A percentile compares a stretch with the other conserved stretches of the same genome.
Conservation (phyloP, 768 basidiomycete species). For the Gyrodon lividus region DNA sequence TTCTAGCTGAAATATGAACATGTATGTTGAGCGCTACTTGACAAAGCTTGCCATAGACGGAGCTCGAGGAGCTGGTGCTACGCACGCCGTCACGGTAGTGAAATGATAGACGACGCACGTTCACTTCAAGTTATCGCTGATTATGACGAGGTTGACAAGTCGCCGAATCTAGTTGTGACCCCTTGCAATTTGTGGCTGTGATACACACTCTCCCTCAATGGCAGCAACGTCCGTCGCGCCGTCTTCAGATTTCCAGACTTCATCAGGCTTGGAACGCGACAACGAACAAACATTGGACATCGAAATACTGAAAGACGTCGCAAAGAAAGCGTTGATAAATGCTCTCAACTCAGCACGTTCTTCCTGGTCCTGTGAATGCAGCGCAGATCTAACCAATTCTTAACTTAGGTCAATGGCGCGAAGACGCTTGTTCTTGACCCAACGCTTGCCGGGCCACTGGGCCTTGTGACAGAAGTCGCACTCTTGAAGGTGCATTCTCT, state of each 20-base stretch:
- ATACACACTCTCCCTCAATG: slow-evolving; percentile 14
- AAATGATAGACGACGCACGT: not conserved
- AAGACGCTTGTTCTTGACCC: slow-evolving; percentile 97
- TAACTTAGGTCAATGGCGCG: slow-evolving; percentile 77
- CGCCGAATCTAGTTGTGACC: not conserved
- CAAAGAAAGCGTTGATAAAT: slow-evolving; percentile 78
- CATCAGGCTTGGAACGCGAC: slow-evolving; percentile 33
- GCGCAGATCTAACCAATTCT: slow-evolving; percentile 7
- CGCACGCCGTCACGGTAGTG: too few species aligned
- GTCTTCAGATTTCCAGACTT: slow-evolving; percentile 38
- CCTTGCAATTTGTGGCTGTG: slow-evolving; percentile 33
- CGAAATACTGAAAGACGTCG: slow-evolving; percentile 71
- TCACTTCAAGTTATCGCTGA: not conserved
- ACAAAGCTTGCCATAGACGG: not conserved
- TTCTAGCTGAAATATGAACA: not conserved
- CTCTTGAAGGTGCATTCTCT: slow-evolving; percentile 70
- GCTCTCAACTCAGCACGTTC: slow-evolving; percentile 72
- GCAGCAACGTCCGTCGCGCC: slow-evolving; percentile 26
- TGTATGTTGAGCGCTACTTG: not conserved
- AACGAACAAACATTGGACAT: slow-evolving; percentile 52
- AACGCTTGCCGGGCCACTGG: slow-evolving; percentile 84
- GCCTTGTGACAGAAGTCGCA: slow-evolving; percentile 92
- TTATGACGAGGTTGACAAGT: slow-evolving; percentile 9
- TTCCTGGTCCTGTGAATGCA: not conserved
- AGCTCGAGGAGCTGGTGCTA: not conserved